Base-by-base conservation (phyloP, 305 asterid species). In the Salvia sclarea region DNA sequence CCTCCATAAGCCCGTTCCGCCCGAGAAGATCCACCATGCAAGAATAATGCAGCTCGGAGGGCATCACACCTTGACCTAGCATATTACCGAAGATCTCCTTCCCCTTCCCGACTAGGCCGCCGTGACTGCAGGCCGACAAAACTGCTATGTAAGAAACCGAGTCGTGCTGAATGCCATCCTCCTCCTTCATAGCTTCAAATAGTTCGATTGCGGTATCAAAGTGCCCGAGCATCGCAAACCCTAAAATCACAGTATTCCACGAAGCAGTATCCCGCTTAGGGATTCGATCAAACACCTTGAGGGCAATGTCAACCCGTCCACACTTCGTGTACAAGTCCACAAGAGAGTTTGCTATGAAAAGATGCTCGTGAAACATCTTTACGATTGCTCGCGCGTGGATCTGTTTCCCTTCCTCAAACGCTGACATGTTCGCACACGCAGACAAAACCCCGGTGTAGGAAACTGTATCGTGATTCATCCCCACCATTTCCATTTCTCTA, bases 1-100 rank as follows among this genome's bases (percentile, higher is more conserved):
- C 95, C 16, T 77, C 82, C 80, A 92, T 69, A 49, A 80, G 88
- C 45, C 98, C 96, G 3, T 83, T 79, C 0, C 98, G 91, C n/a
- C 97, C 93, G 58, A 90, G 83, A 80, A 92, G 88, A 74, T 92
- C 96, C 64, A 92, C 96, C 91, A 92, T 86, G 80, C 97, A 88
- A 18, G 97, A 95, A 49, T 92, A 92, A 58, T 92, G 98, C 87
- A 75, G 84, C 22, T 85, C 91, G 0, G 89, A 76, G 31, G 95
- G 96, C 2, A 70, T 57, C 59, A 88, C 70, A 14, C 75, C 73
- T 24, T 24, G 75, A 38, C 72, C 82, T 76, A 82, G 21, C 96
- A 92, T 85, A 55, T 80, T 83, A 50, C 68, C 76, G 16, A 92
- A 87, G 74, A 81, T 79, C 24, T 24, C 45, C 69, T 79, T 79